phyloP scores from a whole-genome alignment of 352 stramenopile species.

The Phytopythium sindhum region DNA sequence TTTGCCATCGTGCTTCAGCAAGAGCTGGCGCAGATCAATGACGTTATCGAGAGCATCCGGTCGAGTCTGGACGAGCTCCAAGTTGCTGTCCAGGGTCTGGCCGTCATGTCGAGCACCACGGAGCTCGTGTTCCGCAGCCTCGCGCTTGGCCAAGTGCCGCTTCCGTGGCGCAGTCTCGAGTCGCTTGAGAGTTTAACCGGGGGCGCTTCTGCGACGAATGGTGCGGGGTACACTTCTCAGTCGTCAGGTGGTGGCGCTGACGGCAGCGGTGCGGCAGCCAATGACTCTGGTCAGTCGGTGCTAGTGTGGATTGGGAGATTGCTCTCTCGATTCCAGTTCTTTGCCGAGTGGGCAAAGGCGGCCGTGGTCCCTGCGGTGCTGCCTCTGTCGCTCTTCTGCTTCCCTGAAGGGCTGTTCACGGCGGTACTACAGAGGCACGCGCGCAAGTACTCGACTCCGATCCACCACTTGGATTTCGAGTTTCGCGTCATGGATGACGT shows the following conservation, averaged over 20 bases:
- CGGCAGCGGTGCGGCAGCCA: not conserved
- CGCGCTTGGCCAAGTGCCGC: slow-evolving; percentile 43
- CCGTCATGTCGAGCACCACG: slow-evolving; percentile 48
- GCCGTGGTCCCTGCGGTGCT: slow-evolving; percentile 15
- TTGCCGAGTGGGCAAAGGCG: slow-evolving; percentile 41
- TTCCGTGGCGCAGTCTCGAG: slow-evolving; percentile 41
- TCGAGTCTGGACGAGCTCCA: slow-evolving; percentile 40
- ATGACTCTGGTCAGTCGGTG: slow-evolving; percentile 26
- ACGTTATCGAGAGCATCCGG: slow-evolving; percentile 37
- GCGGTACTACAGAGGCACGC: slow-evolving; percentile 72
- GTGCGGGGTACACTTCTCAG: slow-evolving; percentile 12
- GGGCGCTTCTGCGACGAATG: slow-evolving; percentile 14
- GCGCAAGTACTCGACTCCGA: slow-evolving; percentile 58
- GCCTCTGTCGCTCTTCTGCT: slow-evolving; percentile 65
- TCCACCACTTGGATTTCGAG: slow-evolving; percentile 75
- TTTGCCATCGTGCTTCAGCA: slow-evolving; percentile 67
- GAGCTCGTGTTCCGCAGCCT: slow-evolving; percentile 60
- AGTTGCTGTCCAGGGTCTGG: slow-evolving; percentile 51
- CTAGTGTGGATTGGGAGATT: slow-evolving; percentile 57
- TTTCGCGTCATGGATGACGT: slow-evolving; percentile 56
- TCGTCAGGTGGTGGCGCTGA: not conserved
- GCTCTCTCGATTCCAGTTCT: slow-evolving; percentile 50
- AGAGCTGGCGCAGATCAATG: slow-evolving; percentile 52
- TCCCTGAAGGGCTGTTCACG: slow-evolving; percentile 77
- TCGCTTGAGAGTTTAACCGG: slow-evolving; percentile 1